Evolutionary conservation across 495 filamentous ascomycete genomes (phyloP), one percentile per base, ranked within the genome.

Genomic region (Podospora bellae-mahoneyi): DNA sequence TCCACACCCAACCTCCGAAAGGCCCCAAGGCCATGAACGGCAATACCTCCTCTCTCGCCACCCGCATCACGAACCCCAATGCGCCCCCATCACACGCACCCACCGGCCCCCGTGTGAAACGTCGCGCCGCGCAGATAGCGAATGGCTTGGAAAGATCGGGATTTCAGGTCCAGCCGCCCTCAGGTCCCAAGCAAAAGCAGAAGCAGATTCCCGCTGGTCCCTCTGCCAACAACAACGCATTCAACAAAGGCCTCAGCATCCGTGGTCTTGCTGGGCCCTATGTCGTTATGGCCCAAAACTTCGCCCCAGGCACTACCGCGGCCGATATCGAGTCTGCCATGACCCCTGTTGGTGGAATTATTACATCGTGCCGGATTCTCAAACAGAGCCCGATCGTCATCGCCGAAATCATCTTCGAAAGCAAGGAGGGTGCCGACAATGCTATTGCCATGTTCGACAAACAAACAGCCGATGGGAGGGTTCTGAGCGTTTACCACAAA

Each of bases 271-370:
- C 92, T 2, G 91, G 91, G 0, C 92, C 93, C 0, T 95, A 88
- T 72, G 85, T 89, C n/a, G 91, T 98, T 15, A 83, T 93, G 63
- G 94, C 90, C 1, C 87, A 89, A 76, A 98, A 98, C 79, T 94
- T 99, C 71, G 93, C 93, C 3, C 89, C 89, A 3, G 95, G 95
- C 53, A 99, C 95, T 3, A 97, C 95, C 4, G 92, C 92, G 2
- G 94, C 92, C 53, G 95, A 99, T 76, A 96, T 98, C 61, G 92
- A 97, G 78, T 88, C 90, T 66, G 93, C 92, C 57, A 85, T 97
- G 81, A 86, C 86, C 55, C 88, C 90, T 2, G 78, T 90, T 3
- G 89, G 88, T 1, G 91, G 92, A 34, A 80, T 88, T 64, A 87
- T 96, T 66, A 74, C 85, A 34, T 87, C 85, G 69, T 97, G 94